phyloP scores from a whole-genome alignment of 768 basidiomycete species.

The Mycena maculata region DNA sequence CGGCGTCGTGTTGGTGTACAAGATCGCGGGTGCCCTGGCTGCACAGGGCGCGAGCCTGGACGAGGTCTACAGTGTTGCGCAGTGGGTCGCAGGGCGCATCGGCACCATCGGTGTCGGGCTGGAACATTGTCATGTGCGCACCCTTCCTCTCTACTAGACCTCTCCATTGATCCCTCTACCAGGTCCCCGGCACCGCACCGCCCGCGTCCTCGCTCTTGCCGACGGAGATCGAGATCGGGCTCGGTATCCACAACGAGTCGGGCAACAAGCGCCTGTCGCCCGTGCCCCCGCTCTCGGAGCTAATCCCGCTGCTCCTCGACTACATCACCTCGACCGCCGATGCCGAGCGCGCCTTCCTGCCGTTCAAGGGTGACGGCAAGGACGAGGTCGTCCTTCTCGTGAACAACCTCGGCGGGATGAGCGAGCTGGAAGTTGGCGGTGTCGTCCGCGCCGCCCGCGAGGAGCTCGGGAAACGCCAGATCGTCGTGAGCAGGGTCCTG shows the following conservation, averaged over 20 bases:
- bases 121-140: conserved; percentile 86
- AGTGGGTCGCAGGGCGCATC: conserved; percentile 72
- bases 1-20: conserved; percentile 87
- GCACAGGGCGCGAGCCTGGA: conserved; percentile 73
- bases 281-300: conserved; percentile 74
- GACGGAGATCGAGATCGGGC: conserved; percentile 87
- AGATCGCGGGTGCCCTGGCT: conserved; percentile 89
- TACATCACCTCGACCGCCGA: conserved; percentile 80
- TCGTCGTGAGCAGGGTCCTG: conserved; percentile 71
- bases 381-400: conserved; percentile 84
- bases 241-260: conserved; percentile 93
- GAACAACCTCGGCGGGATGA: conserved; percentile 90
- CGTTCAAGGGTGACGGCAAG: conserved; percentile 63
- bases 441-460: conserved; percentile 71
- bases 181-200: conserved; percentile 85
- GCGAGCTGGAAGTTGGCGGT: conserved; percentile 82
- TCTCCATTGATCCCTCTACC: neutral
- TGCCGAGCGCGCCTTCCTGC: conserved; percentile 80
- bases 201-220: conserved; percentile 64
- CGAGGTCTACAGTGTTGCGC: conserved; percentile 73
- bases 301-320: conserved; percentile 77
- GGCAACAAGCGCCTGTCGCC: conserved; percentile 77
- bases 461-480: conserved; percentile 65
- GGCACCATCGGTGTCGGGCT: conserved; percentile 89
- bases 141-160: neutral